A percentile compares a stretch with the other conserved stretches of the same genome.
Evolutionary conservation across 495 filamentous ascomycete genomes (phyloP).

Genomic region (Hypoxylon cercidicola): DNA sequence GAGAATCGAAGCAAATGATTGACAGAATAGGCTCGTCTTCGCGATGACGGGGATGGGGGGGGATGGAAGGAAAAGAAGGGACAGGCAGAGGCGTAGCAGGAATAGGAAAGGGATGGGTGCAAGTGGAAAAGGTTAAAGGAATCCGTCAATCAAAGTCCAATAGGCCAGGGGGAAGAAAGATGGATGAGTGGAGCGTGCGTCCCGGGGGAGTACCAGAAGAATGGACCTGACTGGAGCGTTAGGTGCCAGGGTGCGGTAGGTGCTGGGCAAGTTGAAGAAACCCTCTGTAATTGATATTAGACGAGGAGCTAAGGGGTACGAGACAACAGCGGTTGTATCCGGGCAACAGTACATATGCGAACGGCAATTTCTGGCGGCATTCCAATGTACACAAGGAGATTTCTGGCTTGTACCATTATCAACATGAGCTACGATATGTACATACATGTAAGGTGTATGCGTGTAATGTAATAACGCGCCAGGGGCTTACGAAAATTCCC

Average conservation of each 20-base stretch:
- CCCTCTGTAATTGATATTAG: slow-evolving; percentile 32
- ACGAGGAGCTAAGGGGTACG: slow-evolving; percentile 6
- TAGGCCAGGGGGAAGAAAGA: slow-evolving; percentile 34
- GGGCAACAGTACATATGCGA: neutral
- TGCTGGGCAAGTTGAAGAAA: slow-evolving; percentile 42
- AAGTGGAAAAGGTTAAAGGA: slow-evolving; percentile 39
- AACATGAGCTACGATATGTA: slow-evolving; percentile 21
- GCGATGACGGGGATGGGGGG: slow-evolving; percentile 32
- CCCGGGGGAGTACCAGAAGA: slow-evolving; percentile 21
- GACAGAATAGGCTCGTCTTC: slow-evolving; percentile 49
- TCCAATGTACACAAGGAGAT: slow-evolving; percentile 24
- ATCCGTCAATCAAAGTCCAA: slow-evolving; percentile 43
- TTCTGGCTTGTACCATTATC: slow-evolving; percentile 15
- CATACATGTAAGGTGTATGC: too few relatives aligned
- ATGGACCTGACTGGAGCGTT: neutral
- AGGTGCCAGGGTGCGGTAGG: too few relatives aligned
- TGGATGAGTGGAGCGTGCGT: slow-evolving; percentile 39
- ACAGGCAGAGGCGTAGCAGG: slow-evolving; percentile 22
- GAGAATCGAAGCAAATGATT: slow-evolving; percentile 45
- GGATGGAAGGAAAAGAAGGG: slow-evolving; percentile 28
- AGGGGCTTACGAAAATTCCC: slow-evolving; percentile 25
- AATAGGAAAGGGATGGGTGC: slow-evolving; percentile 44
- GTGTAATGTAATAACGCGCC: slow-evolving; percentile 8
- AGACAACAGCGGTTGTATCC: neutral
- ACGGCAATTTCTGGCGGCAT: neutral